phyloP scores from a whole-genome alignment of 2,329 filamentous ascomycete genomes.

The Ophiostoma pallidulum region DNA sequence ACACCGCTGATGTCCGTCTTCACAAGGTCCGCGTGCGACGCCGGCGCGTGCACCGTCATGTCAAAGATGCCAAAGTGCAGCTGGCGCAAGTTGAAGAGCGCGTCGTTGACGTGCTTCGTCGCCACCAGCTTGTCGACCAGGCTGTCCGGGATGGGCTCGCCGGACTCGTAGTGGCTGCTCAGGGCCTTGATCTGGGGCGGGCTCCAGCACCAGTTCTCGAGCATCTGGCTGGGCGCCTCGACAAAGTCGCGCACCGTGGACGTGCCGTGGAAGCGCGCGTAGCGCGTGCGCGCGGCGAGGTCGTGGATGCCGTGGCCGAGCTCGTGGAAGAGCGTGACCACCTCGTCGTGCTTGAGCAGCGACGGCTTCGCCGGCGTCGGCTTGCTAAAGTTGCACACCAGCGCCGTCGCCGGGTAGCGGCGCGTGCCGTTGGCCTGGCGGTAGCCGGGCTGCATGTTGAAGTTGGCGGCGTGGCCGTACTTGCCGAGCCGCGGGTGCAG shows the following conservation, averaged over 20 bases:
- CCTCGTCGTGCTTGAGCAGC: conserved; percentile 73
- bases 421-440: conserved; percentile 57
- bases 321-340: conserved; percentile 75
- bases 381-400: conserved; percentile 82
- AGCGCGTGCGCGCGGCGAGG: conserved; percentile 51
- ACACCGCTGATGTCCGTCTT: conserved; percentile 53
- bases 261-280: conserved; percentile 59
- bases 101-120: conserved; percentile 74
- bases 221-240: conserved; percentile 63
- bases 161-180: conserved; percentile 63
- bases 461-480: conserved; percentile 79
- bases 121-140: conserved; percentile 64
- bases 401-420: conserved; percentile 65
- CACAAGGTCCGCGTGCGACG: conserved; percentile 59
- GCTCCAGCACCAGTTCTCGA: conserved; percentile 70
- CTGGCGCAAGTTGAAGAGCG: conserved; percentile 68
- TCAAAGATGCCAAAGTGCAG: conserved; percentile 76
- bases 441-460: conserved; percentile 68
- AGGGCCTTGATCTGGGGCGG: conserved; percentile 55
- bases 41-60: conserved; percentile 68
- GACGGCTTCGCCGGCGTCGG: conserved; percentile 67
- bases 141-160: conserved; percentile 62
- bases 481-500: conserved; percentile 73
- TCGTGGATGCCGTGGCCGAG: conserved; percentile 64
- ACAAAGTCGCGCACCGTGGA: conserved; percentile 59